These are phyloP conservation scores for Erythrobasidium hasegawianum DNA, from an alignment of 1,284 basidiomycete genomes.

Conservation along the genomic window DNA sequence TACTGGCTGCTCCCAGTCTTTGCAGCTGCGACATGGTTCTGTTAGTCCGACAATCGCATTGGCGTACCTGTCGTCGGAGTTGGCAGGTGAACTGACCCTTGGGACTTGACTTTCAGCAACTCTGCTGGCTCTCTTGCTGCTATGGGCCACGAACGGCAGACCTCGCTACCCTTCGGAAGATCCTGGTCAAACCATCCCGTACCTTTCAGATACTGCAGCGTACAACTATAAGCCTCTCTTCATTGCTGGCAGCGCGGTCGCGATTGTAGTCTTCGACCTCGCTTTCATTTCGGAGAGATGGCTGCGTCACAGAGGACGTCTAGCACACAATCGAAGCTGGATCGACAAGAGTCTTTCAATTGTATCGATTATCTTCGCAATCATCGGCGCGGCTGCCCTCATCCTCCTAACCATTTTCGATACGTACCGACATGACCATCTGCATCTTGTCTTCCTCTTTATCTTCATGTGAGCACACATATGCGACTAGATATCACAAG, in stretches of 20 bases:
- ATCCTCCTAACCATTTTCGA: constrained; percentile 30
- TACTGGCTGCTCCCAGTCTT: constrained; percentile 29
- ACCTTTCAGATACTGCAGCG: constrained; percentile 28
- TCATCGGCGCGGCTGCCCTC: constrained; percentile 23
- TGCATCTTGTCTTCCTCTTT: constrained; percentile 15
- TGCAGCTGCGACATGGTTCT: constrained; percentile 14
- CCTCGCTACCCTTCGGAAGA: constrained; percentile 21
- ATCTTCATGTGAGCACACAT: constrained; percentile 33
- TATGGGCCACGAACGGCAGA: constrained; percentile 24
- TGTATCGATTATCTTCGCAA: constrained; percentile 8
- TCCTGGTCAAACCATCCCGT: constrained; percentile 12
- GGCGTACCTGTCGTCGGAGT: too few relatives aligned
- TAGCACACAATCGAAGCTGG: constrained; percentile 24
- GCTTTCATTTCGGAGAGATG: constrained; percentile 32
- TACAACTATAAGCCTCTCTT: constrained; percentile 30
- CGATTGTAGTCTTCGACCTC: constrained; percentile 30
- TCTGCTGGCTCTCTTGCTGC: constrained; percentile 24
- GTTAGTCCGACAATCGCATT: constrained; percentile 33
- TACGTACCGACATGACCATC: constrained; percentile 10
- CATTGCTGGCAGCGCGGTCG: constrained; percentile 30
- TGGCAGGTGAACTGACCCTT: too few relatives aligned
- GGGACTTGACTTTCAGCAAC: constrained; percentile 21
- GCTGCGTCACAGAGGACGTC: constrained; percentile 28
- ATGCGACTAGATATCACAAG: too few relatives aligned
- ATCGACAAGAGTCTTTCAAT: constrained; percentile 19